These are phyloP conservation scores for Eragrostis tef DNA, from an alignment of 202 grass and related monocot genomes.

Conservation along the genomic window DNA sequence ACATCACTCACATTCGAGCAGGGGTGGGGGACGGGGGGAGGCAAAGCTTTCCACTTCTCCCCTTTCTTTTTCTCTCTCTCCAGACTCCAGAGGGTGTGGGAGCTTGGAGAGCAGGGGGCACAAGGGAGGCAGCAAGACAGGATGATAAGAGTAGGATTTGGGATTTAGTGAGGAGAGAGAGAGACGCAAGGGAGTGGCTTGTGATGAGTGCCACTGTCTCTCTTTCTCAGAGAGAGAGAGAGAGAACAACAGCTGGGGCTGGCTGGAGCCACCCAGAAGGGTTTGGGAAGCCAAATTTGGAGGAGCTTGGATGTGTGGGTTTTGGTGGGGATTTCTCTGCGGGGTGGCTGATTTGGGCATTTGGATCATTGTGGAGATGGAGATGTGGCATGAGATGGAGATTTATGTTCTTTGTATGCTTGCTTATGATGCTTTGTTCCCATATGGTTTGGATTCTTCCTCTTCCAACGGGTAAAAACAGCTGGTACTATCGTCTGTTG, in stretches of 20 bases:
- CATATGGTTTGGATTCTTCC: neutral
- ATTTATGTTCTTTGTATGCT: constrained; percentile 31
- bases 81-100: constrained; percentile 23
- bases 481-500: neutral
- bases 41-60: constrained; percentile 39
- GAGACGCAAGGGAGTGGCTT: neutral
- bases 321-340: constrained; percentile 18
- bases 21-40: constrained; percentile 3
- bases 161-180: constrained; percentile 33
- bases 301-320: constrained; percentile 20
- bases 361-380: constrained; percentile 12
- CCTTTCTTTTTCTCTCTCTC: constrained; percentile 35
- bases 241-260: neutral
- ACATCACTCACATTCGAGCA: constrained; percentile 87
- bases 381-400: constrained; percentile 5
- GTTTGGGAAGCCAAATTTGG: constrained; percentile 44
- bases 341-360: constrained; percentile 32
- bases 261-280: neutral
- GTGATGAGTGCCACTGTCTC: neutral
- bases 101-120: constrained; percentile 41
- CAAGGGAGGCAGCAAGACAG: constrained; percentile 49
- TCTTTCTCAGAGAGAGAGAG: constrained; percentile 2
- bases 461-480: neutral
- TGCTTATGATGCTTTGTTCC: neutral
- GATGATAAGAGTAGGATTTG: constrained; percentile 57